phyloP scores from a whole-genome alignment of 2,329 filamentous ascomycete species.

The Phialophora verrucosa region DNA sequence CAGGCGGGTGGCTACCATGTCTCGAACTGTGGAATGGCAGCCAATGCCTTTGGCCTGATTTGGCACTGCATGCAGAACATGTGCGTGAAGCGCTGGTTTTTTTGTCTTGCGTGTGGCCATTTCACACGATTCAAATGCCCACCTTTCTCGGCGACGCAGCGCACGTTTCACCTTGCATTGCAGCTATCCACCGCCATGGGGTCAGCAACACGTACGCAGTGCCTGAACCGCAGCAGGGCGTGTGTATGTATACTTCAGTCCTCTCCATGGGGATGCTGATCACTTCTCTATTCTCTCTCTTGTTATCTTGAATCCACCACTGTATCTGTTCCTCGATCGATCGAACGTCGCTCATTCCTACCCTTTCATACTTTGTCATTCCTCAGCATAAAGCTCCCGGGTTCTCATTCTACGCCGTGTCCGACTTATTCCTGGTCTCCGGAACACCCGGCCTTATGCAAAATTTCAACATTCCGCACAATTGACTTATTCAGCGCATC shows the following conservation, averaged over 20 bases:
- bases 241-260: slow-evolving; percentile 9
- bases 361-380: slow-evolving; percentile 4
- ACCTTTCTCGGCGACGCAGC: background rate
- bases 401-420: no score
- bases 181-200: background rate
- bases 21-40: background rate
- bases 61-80: slow-evolving; percentile 3
- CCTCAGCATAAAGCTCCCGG: background rate
- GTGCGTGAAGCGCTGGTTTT: slow-evolving; percentile 8
- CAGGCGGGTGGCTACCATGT: slow-evolving; percentile 3
- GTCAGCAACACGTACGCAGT: slow-evolving; percentile 6
- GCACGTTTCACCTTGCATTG: slow-evolving; percentile 9
- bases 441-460: slow-evolving; percentile 8
- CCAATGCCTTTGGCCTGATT: slow-evolving; percentile 8
- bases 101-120: slow-evolving; percentile 1
- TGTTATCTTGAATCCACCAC: slow-evolving; percentile 4
- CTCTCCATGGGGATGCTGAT: slow-evolving; percentile 11
- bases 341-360: background rate
- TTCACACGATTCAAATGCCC: background rate
- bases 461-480: slow-evolving; percentile 1
- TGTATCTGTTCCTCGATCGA: slow-evolving; percentile 2
- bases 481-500: slow-evolving; percentile 19
- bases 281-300: slow-evolving; percentile 11
- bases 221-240: background rate
- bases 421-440: slow-evolving; percentile 5